phyloP scores from a whole-genome alignment of 148 eudicot genomes.

The Amaranthus cruentus region DNA sequence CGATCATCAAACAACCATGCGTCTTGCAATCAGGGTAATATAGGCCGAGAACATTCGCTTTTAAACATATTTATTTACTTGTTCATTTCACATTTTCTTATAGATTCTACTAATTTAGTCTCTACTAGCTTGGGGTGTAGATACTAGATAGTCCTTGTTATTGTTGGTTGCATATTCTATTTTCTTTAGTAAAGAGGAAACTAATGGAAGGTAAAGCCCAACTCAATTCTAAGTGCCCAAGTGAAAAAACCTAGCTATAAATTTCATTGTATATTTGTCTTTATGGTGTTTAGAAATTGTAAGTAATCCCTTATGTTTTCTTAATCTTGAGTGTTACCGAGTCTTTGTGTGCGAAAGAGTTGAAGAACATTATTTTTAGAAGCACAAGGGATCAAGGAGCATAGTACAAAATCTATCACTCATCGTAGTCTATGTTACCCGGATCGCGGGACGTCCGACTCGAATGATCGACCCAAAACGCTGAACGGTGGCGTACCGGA shows the following conservation, averaged over 20 bases:
- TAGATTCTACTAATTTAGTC: not conserved
- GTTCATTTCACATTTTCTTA: not conserved
- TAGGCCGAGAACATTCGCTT: not conserved
- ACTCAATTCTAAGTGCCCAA: not conserved
- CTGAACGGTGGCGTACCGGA: no score
- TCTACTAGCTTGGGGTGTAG: no score
- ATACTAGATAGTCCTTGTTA: not conserved
- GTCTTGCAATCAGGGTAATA: not conserved
- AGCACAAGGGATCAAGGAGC: not conserved
- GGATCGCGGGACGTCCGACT: no score
- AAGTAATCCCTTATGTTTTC: not conserved
- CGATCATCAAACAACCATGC: no score
- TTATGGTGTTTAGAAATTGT: not conserved
- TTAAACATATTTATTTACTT: not conserved
- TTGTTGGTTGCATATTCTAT: not conserved
- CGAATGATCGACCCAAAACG: no score
- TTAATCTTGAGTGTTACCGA: not conserved
- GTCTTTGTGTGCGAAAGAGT: not conserved
- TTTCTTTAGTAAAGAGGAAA: not conserved
- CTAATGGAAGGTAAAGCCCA: not conserved
- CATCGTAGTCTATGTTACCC: no score
- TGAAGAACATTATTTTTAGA: not conserved
- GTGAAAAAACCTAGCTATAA: not conserved
- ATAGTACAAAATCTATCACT: no score
- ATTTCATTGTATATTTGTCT: not conserved